Conservation (phyloP, 2,329 filamentous ascomycete genomes). For the Colletotrichum tabaci region DNA sequence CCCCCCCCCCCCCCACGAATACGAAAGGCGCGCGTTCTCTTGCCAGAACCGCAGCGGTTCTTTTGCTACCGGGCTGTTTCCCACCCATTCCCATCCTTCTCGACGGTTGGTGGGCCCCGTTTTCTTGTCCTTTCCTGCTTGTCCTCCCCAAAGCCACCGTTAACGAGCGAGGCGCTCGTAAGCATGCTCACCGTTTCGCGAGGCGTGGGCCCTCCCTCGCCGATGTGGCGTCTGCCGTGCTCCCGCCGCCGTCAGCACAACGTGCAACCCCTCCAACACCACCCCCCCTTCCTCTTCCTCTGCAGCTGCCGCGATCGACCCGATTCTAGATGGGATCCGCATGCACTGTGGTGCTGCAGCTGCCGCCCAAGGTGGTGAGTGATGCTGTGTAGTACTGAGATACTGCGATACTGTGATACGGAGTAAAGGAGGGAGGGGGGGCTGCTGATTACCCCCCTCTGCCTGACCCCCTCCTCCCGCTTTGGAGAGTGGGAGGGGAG, state of each 20-base stretch:
- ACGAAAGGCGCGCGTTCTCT: no score
- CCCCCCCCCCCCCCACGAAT: neutral
- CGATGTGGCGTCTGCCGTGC: slow-evolving; percentile 33
- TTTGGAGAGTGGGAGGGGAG: no score
- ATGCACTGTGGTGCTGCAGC: neutral
- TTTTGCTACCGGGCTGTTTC: no score
- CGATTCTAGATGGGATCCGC: slow-evolving; percentile 23
- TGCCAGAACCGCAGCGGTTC: no score
- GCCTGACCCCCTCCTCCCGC: neutral
- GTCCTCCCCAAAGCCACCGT: neutral
- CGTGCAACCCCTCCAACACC: slow-evolving; percentile 12
- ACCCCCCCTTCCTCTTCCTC: neutral
- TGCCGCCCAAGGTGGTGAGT: slow-evolving; percentile 15
- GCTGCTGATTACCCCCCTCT: slow-evolving; percentile 14
- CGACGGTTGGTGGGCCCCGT: no score
- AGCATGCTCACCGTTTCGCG: slow-evolving; percentile 2
- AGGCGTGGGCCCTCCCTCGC: neutral
- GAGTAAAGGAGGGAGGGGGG: neutral
- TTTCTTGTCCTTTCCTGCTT: no score
- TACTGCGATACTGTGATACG: no score
- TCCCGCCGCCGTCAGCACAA: slow-evolving; percentile 8
- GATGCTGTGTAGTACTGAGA: no score
- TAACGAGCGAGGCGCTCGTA: neutral
- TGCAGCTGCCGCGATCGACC: slow-evolving; percentile 18
- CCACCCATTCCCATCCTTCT: no score